phyloP scores from a whole-genome alignment of 805 yeast genomes.

The Spathaspora sp. region DNA sequence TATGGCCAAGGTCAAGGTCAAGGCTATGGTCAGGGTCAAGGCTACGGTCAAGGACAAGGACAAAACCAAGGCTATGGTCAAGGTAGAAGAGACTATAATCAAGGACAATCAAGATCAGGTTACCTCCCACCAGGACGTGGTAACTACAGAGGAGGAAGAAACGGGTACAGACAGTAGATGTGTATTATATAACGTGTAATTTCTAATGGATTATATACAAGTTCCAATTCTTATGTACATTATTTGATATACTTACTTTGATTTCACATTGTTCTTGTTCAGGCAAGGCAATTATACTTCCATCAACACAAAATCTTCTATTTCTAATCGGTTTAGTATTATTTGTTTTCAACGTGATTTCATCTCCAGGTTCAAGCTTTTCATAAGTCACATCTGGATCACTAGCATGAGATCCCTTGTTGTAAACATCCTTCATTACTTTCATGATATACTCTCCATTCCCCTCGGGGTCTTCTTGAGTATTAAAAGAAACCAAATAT shows the following conservation, averaged over 20 bases:
- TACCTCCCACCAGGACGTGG: slow-evolving; percentile 8
- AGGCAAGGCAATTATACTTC: slow-evolving; percentile 43
- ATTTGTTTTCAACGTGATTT: slow-evolving; percentile 13
- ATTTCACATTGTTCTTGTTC: slow-evolving; percentile 12
- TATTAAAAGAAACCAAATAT: slow-evolving; percentile 45
- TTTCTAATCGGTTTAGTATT: slow-evolving; percentile 14
- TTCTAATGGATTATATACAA: slow-evolving; percentile 8
- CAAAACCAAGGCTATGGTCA: too few species aligned
- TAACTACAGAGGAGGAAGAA: slow-evolving; percentile 2
- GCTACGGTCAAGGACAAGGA: not conserved
- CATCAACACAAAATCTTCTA: slow-evolving; percentile 68
- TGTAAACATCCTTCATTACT: slow-evolving; percentile 55
- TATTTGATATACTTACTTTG: slow-evolving; percentile 15
- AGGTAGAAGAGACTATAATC: not conserved
- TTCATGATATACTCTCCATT: slow-evolving; percentile 35
- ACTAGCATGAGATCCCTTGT: slow-evolving; percentile 50
- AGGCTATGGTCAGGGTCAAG: not conserved
- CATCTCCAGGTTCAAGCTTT: slow-evolving; percentile 23
- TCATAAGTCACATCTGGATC: slow-evolving; percentile 48
- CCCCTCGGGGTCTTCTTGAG: slow-evolving; percentile 17
- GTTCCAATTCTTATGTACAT: slow-evolving; percentile 18
- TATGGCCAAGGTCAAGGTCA: not conserved
- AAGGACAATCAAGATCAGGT: slow-evolving; percentile 8
- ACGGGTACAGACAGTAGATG: slow-evolving; percentile 4
- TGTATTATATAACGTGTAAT: not conserved